Evolutionary conservation across 2,329 filamentous ascomycete species (phyloP), one percentile per base, ranked within the genome.

Genomic region (Talaromyces atroroseus): DNA sequence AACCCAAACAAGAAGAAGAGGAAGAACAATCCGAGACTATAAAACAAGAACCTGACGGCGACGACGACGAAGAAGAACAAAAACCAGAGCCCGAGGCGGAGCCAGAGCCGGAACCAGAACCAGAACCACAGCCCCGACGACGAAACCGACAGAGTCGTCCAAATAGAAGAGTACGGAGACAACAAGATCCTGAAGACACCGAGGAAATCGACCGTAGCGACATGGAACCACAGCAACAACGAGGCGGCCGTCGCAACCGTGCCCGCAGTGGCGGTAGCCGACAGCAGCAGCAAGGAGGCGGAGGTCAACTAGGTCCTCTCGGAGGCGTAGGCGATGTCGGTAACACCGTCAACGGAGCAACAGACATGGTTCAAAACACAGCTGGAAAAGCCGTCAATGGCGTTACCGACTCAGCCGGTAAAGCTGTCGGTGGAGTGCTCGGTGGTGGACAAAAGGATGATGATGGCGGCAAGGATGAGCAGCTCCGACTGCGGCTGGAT

Each of bases 401-500:
- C 0, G 72, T 68, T 36, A 72, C 68, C 6, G 67, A 68, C 23
- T 68, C 68, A 11, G 73, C 74, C 2, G 74, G 74, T 6, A 74
- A 77, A 49, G 74, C 74, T 3, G 68, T 76, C n/a, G 73, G 73
- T 1, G 70, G 70, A 1, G 49, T 69, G 63, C 54, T 65, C 65
- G 63, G 69, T 64, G 64, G 69, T 72, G 64, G 77, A 79, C 45
- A 57, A 20, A 53, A 57, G 50, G 50, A 73, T 51, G 66, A 76
- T 1, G 52, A 55, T 12, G 45, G 64, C 65, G 76, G 79, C 49
- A 78, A 82, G 50, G 74, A 82, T 58, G 86, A 90, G 65, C 87
- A 88, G 40, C 71, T 90, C 67, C 85, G 85, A 69, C 72, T 92
- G 67, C 82, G 85, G 38, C 75, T 94, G 21, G 89, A 92, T 68